Conservation (phyloP, 2,329 filamentous ascomycete species). For the Pyrenophora teres region DNA sequence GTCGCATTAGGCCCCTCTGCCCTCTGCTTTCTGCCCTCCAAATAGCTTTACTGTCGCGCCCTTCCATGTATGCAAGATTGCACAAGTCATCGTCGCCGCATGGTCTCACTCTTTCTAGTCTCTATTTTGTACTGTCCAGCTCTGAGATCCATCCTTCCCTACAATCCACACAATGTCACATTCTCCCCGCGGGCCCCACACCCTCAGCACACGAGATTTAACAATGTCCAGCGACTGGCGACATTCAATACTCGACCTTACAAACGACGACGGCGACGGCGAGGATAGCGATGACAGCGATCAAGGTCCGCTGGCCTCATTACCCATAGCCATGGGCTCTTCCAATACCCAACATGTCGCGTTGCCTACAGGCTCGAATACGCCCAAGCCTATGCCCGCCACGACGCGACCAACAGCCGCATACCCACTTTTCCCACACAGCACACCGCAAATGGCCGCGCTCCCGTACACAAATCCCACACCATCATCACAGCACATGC, state of each 20-base stretch:
- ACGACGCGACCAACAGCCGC: not conserved
- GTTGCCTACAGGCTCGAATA: not conserved
- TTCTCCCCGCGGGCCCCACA: not conserved
- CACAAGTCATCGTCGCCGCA: too few relatives aligned
- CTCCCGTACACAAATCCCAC: not conserved
- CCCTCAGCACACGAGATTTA: conserved; percentile 5
- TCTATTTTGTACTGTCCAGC: too few relatives aligned
- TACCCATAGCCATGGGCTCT: not conserved
- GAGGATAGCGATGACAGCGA: conserved; percentile 19
- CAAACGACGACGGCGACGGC: conserved; percentile 26
- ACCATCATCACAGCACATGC: not conserved
- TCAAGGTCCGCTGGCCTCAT: not conserved
- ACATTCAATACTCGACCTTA: conserved; percentile 29
- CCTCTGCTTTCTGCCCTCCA: too few relatives aligned
- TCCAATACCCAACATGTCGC: not conserved
- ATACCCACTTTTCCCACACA: not conserved
- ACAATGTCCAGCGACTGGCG: conserved; percentile 25
- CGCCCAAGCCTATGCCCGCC: conserved; percentile 5
- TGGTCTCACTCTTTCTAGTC: too few relatives aligned
- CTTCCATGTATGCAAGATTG: too few relatives aligned
- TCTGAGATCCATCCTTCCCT: not conserved
- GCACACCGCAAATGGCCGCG: too few relatives aligned
- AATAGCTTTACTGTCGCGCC: too few relatives aligned
- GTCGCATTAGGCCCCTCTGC: too few relatives aligned
- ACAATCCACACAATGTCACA: not conserved